Conservation (phyloP, 2,329 filamentous ascomycete genomes). For the Ophiosphaerella narmari region DNA sequence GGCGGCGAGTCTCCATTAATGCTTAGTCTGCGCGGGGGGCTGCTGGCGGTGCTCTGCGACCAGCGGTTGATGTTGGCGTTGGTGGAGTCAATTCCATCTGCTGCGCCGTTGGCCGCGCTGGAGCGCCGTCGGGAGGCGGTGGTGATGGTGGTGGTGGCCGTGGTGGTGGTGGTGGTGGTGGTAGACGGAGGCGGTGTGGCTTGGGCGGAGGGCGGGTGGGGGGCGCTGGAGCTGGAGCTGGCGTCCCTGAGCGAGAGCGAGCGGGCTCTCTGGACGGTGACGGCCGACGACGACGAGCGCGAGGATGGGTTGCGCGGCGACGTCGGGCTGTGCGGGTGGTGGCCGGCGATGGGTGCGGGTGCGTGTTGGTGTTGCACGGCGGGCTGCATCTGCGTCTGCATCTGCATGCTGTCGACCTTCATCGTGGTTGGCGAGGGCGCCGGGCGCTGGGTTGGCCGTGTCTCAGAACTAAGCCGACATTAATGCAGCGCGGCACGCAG, state of each 20-base stretch:
- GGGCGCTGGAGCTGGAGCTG: conserved; percentile 7
- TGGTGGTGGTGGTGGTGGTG: too few relatives aligned
- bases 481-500: conserved; percentile 7
- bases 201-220: conserved; percentile 14
- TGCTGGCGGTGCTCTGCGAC: conserved; percentile 62
- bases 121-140: conserved; percentile 41
- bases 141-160: too few relatives aligned
- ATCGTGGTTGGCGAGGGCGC: background rate
- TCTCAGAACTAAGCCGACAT: conserved; percentile 5
- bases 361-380: conserved; percentile 6
- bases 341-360: background rate
- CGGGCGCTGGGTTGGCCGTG: background rate
- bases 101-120: conserved; percentile 47
- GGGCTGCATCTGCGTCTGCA: background rate
- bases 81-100: conserved; percentile 50
- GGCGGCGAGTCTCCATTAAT: conserved; percentile 35
- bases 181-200: conserved; percentile 30
- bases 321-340: conserved; percentile 24
- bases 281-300: conserved; percentile 49
- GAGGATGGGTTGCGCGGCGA: conserved; percentile 49
- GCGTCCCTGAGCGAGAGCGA: conserved; percentile 45
- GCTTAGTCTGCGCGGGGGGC: conserved; percentile 49
- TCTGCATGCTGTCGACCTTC: background rate
- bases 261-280: conserved; percentile 49
- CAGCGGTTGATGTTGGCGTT: conserved; percentile 60